Evolutionary conservation across 2,329 filamentous ascomycete genomes (phyloP), one percentile per base, ranked within the genome.

Genomic region (Orbilia oligospora): DNA sequence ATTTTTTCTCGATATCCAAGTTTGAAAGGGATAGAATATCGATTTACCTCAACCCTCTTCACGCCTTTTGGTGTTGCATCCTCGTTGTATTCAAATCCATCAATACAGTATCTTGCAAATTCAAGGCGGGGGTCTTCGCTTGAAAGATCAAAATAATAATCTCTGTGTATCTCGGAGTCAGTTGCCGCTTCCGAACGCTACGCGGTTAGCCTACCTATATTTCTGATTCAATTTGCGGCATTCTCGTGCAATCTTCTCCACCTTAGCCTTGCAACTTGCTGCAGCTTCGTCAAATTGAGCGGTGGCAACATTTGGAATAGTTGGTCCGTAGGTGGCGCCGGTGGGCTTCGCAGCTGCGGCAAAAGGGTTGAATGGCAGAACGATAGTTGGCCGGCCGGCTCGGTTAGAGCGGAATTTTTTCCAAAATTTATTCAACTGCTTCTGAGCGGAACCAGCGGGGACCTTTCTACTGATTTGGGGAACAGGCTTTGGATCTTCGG

Each of bases 151-250:
- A 97, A 97, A 83, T 96, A 90, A 20, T 76, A 69, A 55, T 81
- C 81, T 22, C 71, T 76, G 14, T 27, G 20, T n/a, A 30, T 27
- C 20, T 44, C 20, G 24, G 5, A 8, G 33, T 48, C 58, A 33
- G 14, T 20, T 41, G 16, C 24, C 18, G 10, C 1, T 18, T n/a
- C 16, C 20, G 20, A 2, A 51, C 4, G 46, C 16, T 64, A 36
- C 3, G 10, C 2, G 12, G 2, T 41, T n/a, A 16, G 27, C 53
- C 20, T 76, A 76, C 71, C 91, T 89, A 83, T 97, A 97, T 84
- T 93, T 95, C 82, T 93, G 91, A 84, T 97, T 97, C 72, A 93
- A 87, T 8, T 92, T 88, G 22, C 90, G 87, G 83, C 93, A 97
- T 78, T 91, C 89, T 64, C 86, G 85, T 4, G 89, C 87, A 68